A percentile compares a stretch with the other conserved stretches of the same genome.
These are phyloP conservation scores for Amylocarpus encephaloides DNA, from an alignment of 2,329 filamentous ascomycete genomes.

Conservation along the genomic window DNA sequence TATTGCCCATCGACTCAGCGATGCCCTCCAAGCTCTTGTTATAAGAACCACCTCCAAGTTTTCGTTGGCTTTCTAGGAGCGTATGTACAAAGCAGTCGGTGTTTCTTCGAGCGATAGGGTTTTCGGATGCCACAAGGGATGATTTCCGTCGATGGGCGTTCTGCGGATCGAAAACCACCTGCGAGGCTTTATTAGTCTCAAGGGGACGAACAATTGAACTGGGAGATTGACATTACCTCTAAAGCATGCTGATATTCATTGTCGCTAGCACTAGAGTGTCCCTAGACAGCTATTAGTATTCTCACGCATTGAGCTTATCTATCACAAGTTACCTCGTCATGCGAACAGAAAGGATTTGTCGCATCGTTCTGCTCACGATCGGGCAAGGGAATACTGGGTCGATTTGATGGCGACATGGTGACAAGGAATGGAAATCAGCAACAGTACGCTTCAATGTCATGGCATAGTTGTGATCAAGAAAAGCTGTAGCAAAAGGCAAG, in stretches of 20 bases:
- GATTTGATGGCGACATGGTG: conserved; percentile 14
- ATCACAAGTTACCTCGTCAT: conserved; percentile 15
- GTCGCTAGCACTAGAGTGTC: conserved; percentile 27
- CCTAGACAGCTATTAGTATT: conserved; percentile 11
- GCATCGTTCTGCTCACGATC: conserved; percentile 12
- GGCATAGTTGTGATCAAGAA: neutral
- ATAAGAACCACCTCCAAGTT: conserved; percentile 22
- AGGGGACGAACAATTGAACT: neutral
- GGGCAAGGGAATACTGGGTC: conserved; percentile 14
- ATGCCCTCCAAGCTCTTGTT: conserved; percentile 27
- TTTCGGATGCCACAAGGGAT: conserved; percentile 46
- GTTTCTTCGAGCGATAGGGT: conserved; percentile 35
- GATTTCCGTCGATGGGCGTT: conserved; percentile 60
- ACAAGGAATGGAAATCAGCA: neutral
- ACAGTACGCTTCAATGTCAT: too few species aligned
- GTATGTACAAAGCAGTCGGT: conserved; percentile 61
- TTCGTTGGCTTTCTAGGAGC: conserved; percentile 53
- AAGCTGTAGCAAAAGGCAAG: too few species aligned
- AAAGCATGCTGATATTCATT: conserved; percentile 32
- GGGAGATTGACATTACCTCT: conserved; percentile 36
- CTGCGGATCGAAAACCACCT: conserved; percentile 56
- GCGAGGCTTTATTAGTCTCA: neutral
- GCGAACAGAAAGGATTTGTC: conserved; percentile 11
- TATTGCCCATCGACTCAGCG: conserved; percentile 22
- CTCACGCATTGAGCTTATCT: neutral